These are phyloP conservation scores for Telfairia occidentalis DNA, from an alignment of 331 rosid genomes.

Conservation along the genomic window DNA sequence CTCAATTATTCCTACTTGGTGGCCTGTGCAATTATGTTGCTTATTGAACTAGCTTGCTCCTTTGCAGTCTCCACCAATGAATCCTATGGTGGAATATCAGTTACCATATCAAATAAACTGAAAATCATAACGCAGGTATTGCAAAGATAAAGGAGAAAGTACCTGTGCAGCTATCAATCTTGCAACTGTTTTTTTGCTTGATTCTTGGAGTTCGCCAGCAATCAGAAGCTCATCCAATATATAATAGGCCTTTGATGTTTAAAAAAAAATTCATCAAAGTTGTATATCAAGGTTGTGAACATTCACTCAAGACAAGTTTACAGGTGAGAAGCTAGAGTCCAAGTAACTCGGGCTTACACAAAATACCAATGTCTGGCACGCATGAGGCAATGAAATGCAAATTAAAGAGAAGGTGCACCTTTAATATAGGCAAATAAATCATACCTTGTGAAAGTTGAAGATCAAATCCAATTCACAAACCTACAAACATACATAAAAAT, in stretches of 20 bases:
- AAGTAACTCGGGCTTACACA: background rate
- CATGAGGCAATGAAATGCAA: background rate
- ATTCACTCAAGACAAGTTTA: background rate
- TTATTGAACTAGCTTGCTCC: constrained; percentile 81
- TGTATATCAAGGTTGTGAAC: background rate
- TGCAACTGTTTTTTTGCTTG: constrained; percentile 93
- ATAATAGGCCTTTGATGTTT: constrained; percentile 67
- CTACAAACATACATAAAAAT: constrained; percentile 21
- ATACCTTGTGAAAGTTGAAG: constrained; percentile 95
- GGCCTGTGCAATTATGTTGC: constrained; percentile 92
- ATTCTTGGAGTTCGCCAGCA: constrained; percentile 95
- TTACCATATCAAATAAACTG: constrained; percentile 9
- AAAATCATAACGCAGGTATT: constrained; percentile 1
- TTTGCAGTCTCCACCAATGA: constrained; percentile 93
- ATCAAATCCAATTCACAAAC: constrained; percentile 95
- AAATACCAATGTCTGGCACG: background rate
- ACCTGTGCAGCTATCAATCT: constrained; percentile 96
- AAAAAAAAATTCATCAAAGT: constrained; percentile 1
- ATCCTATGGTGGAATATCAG: constrained; percentile 38
- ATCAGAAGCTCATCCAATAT: constrained; percentile 80
- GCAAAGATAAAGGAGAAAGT: constrained; percentile 11
- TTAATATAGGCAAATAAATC: constrained; percentile 5
- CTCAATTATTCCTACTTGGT: constrained; percentile 36
- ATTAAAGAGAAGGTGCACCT: background rate
- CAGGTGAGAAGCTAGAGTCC: background rate